A percentile compares a stretch with the other conserved stretches of the same genome.
Conservation (phyloP, 2,329 filamentous ascomycete genomes). For the Domatiomyces globalis region DNA sequence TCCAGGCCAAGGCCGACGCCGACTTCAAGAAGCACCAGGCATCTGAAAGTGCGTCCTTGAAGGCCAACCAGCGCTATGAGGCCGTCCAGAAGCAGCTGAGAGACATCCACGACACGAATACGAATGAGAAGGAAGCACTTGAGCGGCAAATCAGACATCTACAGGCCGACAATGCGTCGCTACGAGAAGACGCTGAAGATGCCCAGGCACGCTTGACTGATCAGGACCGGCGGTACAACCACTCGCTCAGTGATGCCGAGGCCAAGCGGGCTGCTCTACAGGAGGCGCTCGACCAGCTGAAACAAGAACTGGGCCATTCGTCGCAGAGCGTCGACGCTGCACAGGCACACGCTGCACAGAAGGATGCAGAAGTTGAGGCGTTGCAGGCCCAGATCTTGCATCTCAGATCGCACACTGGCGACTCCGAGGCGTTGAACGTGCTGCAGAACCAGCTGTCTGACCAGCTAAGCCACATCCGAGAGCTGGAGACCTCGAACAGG, state of each 20-base stretch:
- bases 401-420: constrained; percentile 73
- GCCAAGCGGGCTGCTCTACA: constrained; percentile 45
- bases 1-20: constrained; percentile 66
- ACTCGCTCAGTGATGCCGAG: constrained; percentile 46
- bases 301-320: constrained; percentile 41
- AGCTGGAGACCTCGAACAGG: constrained; percentile 63
- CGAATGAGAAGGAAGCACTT: constrained; percentile 41
- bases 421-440: constrained; percentile 69
- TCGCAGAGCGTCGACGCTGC: constrained; percentile 42
- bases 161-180: constrained; percentile 55
- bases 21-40: constrained; percentile 59
- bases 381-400: constrained; percentile 73
- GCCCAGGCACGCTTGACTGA: constrained; percentile 59
- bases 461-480: constrained; percentile 81
- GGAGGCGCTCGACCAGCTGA: constrained; percentile 37
- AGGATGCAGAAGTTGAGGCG: constrained; percentile 55
- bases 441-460: constrained; percentile 81
- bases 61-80: constrained; percentile 42
- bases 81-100: constrained; percentile 40
- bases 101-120: constrained; percentile 38
- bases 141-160: constrained; percentile 42
- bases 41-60: constrained; percentile 39
- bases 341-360: constrained; percentile 54
- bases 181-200: constrained; percentile 75
- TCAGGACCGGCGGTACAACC: constrained; percentile 50